Base-by-base conservation (phyloP, 2,329 filamentous ascomycete genomes). In the Berkeleyomyces rouxiae region DNA sequence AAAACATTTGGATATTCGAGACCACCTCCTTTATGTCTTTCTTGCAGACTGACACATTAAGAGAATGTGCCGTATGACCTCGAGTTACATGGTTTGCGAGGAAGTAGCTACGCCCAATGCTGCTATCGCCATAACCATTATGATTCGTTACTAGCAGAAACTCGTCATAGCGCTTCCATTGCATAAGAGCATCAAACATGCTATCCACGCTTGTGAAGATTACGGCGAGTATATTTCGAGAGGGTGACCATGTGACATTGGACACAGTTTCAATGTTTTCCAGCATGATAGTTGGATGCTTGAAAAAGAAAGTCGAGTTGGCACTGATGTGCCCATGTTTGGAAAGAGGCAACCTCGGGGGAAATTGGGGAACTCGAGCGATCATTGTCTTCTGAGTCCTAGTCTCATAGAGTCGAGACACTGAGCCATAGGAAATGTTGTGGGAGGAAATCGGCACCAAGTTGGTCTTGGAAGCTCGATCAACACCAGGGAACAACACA, bases 61-160 rank as follows among this genome's bases (percentile, higher is more conserved):
- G 58, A 13, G 31, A 36, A 40, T 58, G 11, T 11, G 3, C 36
- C 3, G 33, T 11, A 3, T 39, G 31, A 13, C 43, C 13, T 9
- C 5, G 39, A 1, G 58, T 10, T 4, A 63, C 31, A 10, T 49
- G 37, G 7, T 37, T 37, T 37, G 46, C 63, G 3, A 64, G 59
- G 37, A 58, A 64, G 39, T 61, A 61, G 6, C 49, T 49, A 4
- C 49, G 62, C 13, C 57, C 57, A 33, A 31, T 10, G 16, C 31
- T n/a, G 4, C 11, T 10, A 47, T 61, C 49, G 40, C 62, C 61
- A 16, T 11, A 7, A 7, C 47, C 16, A 31, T 58, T 51, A 46
- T 58, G 53, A 16, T n/a, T 58, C 23, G 59, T 64, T 23, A 64
- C 44, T 3, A 64, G 16, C n/a, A 64, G 40, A 43, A 64, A 57